Evolutionary conservation across 805 yeast species (phyloP), one percentile per base, ranked within the genome.

Genomic region (Candida chauliodis): DNA sequence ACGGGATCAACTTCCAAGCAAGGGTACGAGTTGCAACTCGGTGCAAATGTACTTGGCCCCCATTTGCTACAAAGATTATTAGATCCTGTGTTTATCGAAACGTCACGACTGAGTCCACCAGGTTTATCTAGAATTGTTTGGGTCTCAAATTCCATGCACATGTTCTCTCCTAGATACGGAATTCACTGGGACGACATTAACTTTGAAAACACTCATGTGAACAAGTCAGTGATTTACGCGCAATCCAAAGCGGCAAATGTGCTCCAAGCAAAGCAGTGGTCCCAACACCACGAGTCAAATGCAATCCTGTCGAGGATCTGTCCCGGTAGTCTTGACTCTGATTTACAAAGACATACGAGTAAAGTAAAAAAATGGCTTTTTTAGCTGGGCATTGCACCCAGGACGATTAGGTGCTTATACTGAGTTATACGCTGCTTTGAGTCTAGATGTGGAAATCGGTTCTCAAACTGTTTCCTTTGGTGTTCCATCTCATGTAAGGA

Each of bases 161-260:
- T 43, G 19, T 23, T 45, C 13, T 47, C 59, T 8, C 59, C 59
- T 14, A 56, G 55, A 19, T 46, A 47, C 19, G 71, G 69, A 5
- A 56, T 70, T 15, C 47, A 63, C 30, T 55, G 59, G 43, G 61
- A 56, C 32, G 65, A 64, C 39, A 50, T 63, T 28, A 51, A 52
- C 32, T 43, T 44, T 43, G 54, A 51, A 28, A 48, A 46, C 32
- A 18, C 17, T 3, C 8, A 6, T 11, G 13, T 25, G 10, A 23
- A 42, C 45, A 39, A 38, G 13, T 23, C 28, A 10, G 15, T 18
- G 4, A 23, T 48, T 9, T 71, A 75, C 46, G 69, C 64, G 3
- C 73, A 69, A 48, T 60, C 71, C 19, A 75, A 75, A 52, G 72
- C 75, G 1, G 57, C 63, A 22, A 57, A 58, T 36, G 46, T 62